Conservation (phyloP, 2,329 filamentous ascomycete species). For the Phoma herbarum region DNA sequence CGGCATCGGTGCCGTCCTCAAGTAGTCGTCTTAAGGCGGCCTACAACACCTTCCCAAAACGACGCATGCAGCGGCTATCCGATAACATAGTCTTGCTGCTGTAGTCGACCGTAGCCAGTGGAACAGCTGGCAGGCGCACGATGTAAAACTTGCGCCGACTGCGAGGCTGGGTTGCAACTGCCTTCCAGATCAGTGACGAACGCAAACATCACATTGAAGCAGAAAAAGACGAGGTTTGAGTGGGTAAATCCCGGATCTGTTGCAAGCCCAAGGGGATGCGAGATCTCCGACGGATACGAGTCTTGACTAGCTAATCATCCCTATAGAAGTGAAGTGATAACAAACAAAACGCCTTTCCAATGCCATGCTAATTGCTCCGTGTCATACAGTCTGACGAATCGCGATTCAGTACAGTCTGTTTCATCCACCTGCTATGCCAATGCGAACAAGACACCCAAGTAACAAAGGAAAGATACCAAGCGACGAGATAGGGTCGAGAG, state of each 20-base stretch:
- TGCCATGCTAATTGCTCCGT: slow-evolving; percentile 23
- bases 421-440: slow-evolving; percentile 27
- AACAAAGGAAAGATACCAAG: slow-evolving; percentile 50
- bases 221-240: slow-evolving; percentile 33
- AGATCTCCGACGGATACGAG: slow-evolving; percentile 51
- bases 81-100: slow-evolving; percentile 3
- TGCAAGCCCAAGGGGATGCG: slow-evolving; percentile 25
- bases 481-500: slow-evolving; percentile 33
- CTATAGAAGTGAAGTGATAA: slow-evolving; percentile 39
- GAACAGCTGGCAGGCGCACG: not conserved
- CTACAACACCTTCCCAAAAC: slow-evolving; percentile 19
- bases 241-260: slow-evolving; percentile 51
- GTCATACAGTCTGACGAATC: slow-evolving; percentile 28
- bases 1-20: slow-evolving; percentile 5
- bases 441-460: slow-evolving; percentile 34
- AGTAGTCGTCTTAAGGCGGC: slow-evolving; percentile 10
- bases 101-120: not conserved
- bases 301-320: slow-evolving; percentile 53
- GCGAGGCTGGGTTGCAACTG: not conserved
- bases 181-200: not conserved
- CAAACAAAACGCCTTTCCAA: slow-evolving; percentile 22
- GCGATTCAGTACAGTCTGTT: slow-evolving; percentile 21
- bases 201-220: slow-evolving; percentile 7
- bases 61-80: slow-evolving; percentile 13
- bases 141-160: not conserved